phyloP scores from a whole-genome alignment of 805 yeast genomes.

The Cyberlindnera japonica region DNA sequence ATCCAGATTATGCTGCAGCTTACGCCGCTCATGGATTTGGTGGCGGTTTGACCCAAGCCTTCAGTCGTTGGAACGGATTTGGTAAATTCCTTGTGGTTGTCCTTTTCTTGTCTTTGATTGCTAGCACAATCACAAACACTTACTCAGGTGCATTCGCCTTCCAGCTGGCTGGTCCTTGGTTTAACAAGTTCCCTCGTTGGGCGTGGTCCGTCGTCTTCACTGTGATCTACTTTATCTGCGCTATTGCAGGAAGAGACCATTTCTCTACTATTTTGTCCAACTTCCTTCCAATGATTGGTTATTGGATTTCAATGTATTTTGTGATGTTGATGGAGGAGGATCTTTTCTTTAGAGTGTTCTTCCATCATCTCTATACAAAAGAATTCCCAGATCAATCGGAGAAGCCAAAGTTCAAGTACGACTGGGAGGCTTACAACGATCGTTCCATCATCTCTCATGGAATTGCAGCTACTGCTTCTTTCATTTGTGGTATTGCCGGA shows the following conservation, averaged over 20 bases:
- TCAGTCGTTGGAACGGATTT: constrained; percentile 65
- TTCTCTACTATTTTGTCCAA: constrained; percentile 71
- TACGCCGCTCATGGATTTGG: constrained; percentile 67
- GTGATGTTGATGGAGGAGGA: constrained; percentile 69
- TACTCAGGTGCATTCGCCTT: constrained; percentile 77
- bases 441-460: constrained; percentile 59
- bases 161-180: constrained; percentile 53
- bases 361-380: constrained; percentile 38
- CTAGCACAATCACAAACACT: constrained; percentile 75
- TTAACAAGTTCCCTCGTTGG: constrained; percentile 73
- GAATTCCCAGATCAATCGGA: constrained; percentile 34
- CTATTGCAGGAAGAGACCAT: constrained; percentile 73
- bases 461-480: constrained; percentile 63
- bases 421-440: constrained; percentile 74
- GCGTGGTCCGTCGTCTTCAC: constrained; percentile 64
- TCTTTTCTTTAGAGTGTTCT: constrained; percentile 54
- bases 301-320: constrained; percentile 83
- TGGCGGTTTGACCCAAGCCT: constrained; percentile 64
- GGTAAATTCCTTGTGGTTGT: constrained; percentile 74
- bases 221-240: constrained; percentile 59
- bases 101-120: constrained; percentile 70
- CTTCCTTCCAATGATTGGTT: constrained; percentile 87
- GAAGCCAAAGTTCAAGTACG: constrained; percentile 44
- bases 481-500: constrained; percentile 71
- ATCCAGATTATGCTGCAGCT: constrained; percentile 53